A percentile compares a stretch with the other conserved stretches of the same genome.
Evolutionary conservation across 306 rosid genomes (phyloP).

Genomic region (Sphenostylis stenocarpa): DNA sequence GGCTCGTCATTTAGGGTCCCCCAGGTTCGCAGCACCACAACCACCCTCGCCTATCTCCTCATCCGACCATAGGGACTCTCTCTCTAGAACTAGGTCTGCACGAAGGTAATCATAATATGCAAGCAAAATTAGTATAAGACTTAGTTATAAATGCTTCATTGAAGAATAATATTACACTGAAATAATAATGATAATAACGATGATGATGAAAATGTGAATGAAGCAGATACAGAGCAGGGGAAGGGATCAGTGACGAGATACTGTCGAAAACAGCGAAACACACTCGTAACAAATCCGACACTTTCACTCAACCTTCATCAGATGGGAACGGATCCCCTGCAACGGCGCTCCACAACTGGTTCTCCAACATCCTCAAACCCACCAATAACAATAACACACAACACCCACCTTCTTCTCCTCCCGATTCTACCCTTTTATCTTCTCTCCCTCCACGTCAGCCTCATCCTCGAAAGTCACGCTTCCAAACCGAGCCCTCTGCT

Average conservation of each 20-base stretch:
- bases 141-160: no score
- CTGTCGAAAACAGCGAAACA: conserved; percentile 61
- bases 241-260: conserved; percentile 73
- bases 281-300: conserved; percentile 62
- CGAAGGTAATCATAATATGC: conserved; percentile 51
- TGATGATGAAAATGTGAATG: background rate
- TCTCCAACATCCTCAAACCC: conserved; percentile 61
- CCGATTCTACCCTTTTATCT: background rate
- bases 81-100: conserved; percentile 77
- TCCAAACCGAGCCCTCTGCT: conserved; percentile 55
- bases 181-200: background rate
- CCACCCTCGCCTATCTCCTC: conserved; percentile 36
- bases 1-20: conserved; percentile 53
- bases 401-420: conserved; percentile 5
- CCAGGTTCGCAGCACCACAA: conserved; percentile 61
- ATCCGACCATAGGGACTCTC: conserved; percentile 56
- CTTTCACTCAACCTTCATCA: conserved; percentile 17
- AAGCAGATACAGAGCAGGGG: conserved; percentile 50
- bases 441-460: conserved; percentile 53
- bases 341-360: conserved; percentile 59
- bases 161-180: no score
- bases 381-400: conserved; percentile 2
- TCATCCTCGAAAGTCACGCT: conserved; percentile 54
- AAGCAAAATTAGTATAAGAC: background rate
- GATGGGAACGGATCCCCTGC: conserved; percentile 48